A percentile compares a stretch with the other conserved stretches of the same genome.
phyloP scores from a whole-genome alignment of 2,329 filamentous ascomycete genomes.

The Aspergillus thermomutatus region DNA sequence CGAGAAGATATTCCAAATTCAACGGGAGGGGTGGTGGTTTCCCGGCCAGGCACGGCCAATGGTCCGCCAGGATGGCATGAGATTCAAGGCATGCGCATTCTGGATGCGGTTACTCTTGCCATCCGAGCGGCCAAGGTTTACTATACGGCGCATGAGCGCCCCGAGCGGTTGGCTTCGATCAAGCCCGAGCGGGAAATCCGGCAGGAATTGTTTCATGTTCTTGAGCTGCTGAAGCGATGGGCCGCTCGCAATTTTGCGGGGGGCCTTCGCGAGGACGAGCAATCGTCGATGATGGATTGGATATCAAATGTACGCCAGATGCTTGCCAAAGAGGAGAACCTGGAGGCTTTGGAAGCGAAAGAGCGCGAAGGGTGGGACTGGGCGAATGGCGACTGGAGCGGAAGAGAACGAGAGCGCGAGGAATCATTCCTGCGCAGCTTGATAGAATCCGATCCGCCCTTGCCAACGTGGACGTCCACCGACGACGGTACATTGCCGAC shows the following conservation, averaged over 20 bases:
- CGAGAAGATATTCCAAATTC: constrained; percentile 36
- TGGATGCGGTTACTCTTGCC: constrained; percentile 91
- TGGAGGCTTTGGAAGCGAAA: constrained; percentile 69
- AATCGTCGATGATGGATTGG: constrained; percentile 73
- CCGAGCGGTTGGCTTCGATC: constrained; percentile 79
- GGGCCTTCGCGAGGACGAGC: constrained; percentile 76
- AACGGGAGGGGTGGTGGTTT: constrained; percentile 38
- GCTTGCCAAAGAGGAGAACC: constrained; percentile 70
- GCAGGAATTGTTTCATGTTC: constrained; percentile 75
- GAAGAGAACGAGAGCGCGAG: constrained; percentile 73
- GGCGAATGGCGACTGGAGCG: constrained; percentile 74
- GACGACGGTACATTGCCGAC: constrained; percentile 50
- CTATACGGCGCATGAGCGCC: constrained; percentile 87
- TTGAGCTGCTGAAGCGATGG: constrained; percentile 90
- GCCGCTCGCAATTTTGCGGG: constrained; percentile 81
- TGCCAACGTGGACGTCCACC: constrained; percentile 67
- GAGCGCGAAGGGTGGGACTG: constrained; percentile 76
- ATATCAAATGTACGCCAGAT: constrained; percentile 73
- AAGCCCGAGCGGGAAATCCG: constrained; percentile 84
- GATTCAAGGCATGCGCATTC: constrained; percentile 83
- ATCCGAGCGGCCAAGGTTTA: constrained; percentile 95
- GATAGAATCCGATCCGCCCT: constrained; percentile 50
- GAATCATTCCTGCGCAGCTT: constrained; percentile 77
- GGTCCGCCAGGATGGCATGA: constrained; percentile 70
- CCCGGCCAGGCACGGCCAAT: constrained; percentile 15